Evolutionary conservation across 768 basidiomycete species (phyloP).

Genomic region (Lactarius sp.): DNA sequence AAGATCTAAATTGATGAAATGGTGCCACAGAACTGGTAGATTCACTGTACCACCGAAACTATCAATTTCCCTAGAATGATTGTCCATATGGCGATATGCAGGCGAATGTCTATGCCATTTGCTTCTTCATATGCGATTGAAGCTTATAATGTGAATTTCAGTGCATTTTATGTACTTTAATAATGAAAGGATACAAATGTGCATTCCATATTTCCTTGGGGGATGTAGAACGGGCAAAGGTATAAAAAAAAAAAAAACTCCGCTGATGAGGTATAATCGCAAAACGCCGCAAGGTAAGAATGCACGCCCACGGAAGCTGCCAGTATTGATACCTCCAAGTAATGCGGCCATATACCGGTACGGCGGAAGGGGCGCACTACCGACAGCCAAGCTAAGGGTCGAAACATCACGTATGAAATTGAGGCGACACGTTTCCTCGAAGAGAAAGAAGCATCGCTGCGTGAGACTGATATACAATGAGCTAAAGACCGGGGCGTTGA

Average conservation of each 20-base stretch:
- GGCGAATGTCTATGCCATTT: not conserved
- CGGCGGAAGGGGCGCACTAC: slow-evolving; percentile 13
- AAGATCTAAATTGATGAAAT: slow-evolving; percentile 9
- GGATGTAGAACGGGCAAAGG: slow-evolving; percentile 11
- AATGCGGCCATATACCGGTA: not conserved
- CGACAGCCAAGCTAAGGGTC: not conserved
- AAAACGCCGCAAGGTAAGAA: slow-evolving; percentile 15
- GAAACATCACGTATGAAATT: not conserved
- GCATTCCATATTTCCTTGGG: slow-evolving; percentile 12
- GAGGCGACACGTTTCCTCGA: slow-evolving; percentile 1
- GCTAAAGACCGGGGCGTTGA: slow-evolving; percentile 9
- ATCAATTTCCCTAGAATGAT: not conserved
- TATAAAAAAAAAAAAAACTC: slow-evolving; percentile 2
- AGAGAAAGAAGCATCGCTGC: not conserved
- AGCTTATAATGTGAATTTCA: not conserved
- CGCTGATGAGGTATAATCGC: not conserved
- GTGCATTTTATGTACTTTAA: not conserved
- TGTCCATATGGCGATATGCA: slow-evolving; percentile 3
- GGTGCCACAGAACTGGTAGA: slow-evolving; percentile 7
- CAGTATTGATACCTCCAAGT: not conserved
- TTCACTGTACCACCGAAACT: slow-evolving; percentile 1
- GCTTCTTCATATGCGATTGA: slow-evolving; percentile 3
- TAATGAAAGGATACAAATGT: not conserved
- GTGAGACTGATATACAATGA: not conserved
- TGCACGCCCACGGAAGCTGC: slow-evolving; percentile 1